Evolutionary conservation across 2,329 filamentous ascomycete genomes (phyloP), one percentile per base, ranked within the genome.

Genomic region (Exophiala sp.): DNA sequence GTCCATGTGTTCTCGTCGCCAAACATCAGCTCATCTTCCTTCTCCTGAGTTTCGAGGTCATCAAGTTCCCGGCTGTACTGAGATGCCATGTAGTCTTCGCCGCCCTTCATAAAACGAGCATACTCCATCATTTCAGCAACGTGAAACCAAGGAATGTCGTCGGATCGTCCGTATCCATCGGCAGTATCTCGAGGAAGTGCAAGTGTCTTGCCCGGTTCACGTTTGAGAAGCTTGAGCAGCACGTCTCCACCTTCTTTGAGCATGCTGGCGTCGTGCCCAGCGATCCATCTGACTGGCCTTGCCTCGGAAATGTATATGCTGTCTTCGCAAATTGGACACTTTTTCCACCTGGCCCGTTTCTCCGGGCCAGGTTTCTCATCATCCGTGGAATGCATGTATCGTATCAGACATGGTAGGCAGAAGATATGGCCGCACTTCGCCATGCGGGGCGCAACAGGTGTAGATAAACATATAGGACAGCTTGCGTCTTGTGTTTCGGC

Each of bases 341-440:
- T 96, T 75, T 95, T 95, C 82, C 89, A 96, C 50, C 87, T 80
- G 29, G 87, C 77, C 64, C 82, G 86, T 72, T 86, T 91, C 58
- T 86, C 85, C 0, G 79, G 78, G 1, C 75, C 62, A 8, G 81
- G 75, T 54, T 78, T 80, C 7, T 74, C 72, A 33, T 88, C 86
- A n/a, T 88, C 86, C 52, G 88, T 86, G 6, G 91, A 88, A 64
- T 95, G 89, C 90, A 99, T 96, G 69, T 95, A 99, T 46, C 94
- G 87, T 59, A 97, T 89, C 57, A 97, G 73, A 68, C 94, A 99
- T 5, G 94, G 86, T 33, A 97, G 76, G 68, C 94, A 99, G 69
- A 96, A 97, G 10, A 99, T 96, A 68, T 99, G 94, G 1, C 94
- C 94, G 66, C 94, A 99, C 67, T 87, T 92, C 39, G 94, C 91